Percentiles rank a stretch among this genome's conserved stretches.
phyloP scores from a whole-genome alignment of 768 basidiomycete species.

The Pulveroboletus sp. region DNA sequence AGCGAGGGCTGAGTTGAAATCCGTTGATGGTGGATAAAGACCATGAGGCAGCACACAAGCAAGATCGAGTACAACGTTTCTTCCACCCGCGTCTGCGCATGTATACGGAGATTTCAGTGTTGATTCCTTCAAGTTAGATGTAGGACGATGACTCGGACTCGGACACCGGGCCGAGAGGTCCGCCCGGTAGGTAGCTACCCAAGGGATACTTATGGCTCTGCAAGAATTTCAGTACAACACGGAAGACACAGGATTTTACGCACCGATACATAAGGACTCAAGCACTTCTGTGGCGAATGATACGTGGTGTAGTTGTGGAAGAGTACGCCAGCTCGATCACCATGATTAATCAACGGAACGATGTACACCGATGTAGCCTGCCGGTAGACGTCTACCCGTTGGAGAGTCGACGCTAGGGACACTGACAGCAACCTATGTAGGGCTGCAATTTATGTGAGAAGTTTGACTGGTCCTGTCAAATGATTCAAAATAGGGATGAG shows the following conservation, averaged over 20 bases:
- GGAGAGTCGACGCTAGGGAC: too few species aligned
- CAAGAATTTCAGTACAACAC: not conserved
- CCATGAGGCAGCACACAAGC: slow-evolving; percentile 82
- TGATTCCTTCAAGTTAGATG: slow-evolving; percentile 66
- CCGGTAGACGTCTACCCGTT: too few species aligned
- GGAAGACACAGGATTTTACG: slow-evolving; percentile 13
- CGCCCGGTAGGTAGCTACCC: slow-evolving; percentile 56
- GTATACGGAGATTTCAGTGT: slow-evolving; percentile 63
- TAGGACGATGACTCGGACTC: slow-evolving; percentile 69
- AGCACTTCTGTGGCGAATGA: slow-evolving; percentile 56
- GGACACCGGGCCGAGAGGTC: slow-evolving; percentile 50
- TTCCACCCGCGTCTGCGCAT: slow-evolving; percentile 81
- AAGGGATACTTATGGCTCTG: slow-evolving; percentile 57
- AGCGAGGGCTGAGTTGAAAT: slow-evolving; percentile 67
- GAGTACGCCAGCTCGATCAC: slow-evolving; percentile 59
- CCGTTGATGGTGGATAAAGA: slow-evolving; percentile 70
- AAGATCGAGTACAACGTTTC: slow-evolving; percentile 78
- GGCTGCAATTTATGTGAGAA: too few species aligned
- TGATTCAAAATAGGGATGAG: too few species aligned
- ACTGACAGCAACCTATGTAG: too few species aligned
- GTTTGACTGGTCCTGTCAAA: too few species aligned
- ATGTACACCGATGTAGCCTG: too few species aligned
- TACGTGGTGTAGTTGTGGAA: slow-evolving; percentile 77
- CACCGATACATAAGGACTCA: slow-evolving; percentile 74
- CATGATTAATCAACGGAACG: slow-evolving; percentile 72